A percentile compares a stretch with the other conserved stretches of the same genome.
phyloP scores from a whole-genome alignment of 805 yeast species.

The Candida succiphila region DNA sequence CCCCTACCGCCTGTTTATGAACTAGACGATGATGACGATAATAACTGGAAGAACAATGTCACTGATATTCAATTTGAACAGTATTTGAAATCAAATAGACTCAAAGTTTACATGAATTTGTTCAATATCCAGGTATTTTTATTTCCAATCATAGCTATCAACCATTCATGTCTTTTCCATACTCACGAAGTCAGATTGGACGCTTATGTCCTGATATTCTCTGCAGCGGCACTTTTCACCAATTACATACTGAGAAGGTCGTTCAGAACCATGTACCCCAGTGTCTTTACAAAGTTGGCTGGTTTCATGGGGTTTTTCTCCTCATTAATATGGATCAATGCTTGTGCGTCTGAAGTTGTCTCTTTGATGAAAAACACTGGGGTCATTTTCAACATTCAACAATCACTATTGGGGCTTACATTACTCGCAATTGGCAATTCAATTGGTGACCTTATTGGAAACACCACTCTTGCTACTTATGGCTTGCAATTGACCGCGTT shows the following conservation, averaged over 20 bases:
- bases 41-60: no score
- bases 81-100: conserved; percentile 2
- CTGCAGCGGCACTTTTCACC: neutral
- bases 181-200: no score
- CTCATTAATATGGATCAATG: conserved; percentile 20
- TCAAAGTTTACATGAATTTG: conserved; percentile 12
- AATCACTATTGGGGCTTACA: conserved; percentile 38
- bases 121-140: conserved; percentile 20
- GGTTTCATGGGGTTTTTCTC: conserved; percentile 18
- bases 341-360: conserved; percentile 19
- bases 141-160: conserved; percentile 5
- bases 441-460: conserved; percentile 42
- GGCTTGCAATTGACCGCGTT: conserved; percentile 34
- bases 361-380: conserved; percentile 33
- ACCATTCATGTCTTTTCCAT: neutral
- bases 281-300: neutral
- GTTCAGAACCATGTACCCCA: neutral
- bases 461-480: conserved; percentile 28
- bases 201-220: neutral
- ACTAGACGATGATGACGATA: conserved; percentile 3
- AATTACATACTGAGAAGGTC: neutral
- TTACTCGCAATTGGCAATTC: conserved; percentile 41
- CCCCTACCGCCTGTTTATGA: conserved; percentile 17
- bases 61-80: no score
- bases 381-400: conserved; percentile 30